These are phyloP conservation scores for Harringtonia lauricola DNA, from an alignment of 2,329 filamentous ascomycete species.

Conservation along the genomic window DNA sequence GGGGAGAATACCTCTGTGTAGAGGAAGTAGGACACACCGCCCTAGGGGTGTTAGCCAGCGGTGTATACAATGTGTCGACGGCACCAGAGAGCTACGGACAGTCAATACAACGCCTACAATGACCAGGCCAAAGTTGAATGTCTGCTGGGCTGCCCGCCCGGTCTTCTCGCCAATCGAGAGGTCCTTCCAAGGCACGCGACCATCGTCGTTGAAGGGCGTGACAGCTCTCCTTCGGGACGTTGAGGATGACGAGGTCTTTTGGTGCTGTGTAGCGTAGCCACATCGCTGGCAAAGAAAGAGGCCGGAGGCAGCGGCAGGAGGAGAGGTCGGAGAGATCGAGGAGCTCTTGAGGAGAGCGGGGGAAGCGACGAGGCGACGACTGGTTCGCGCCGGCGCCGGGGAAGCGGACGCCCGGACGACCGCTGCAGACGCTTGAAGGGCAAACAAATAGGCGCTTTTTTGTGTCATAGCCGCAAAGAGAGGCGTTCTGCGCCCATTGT, in stretches of 20 bases:
- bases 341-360: neutral
- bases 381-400: no score
- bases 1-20: conserved; percentile 76
- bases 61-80: no score
- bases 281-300: conserved; percentile 17
- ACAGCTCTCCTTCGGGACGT: conserved; percentile 54
- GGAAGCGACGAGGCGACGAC: no score
- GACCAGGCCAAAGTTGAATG: conserved; percentile 75
- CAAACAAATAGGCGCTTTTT: neutral
- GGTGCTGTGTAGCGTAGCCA: conserved; percentile 47
- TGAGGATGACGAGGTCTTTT: conserved; percentile 23
- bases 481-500: conserved; percentile 1
- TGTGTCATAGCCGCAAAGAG: conserved; percentile 4
- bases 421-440: conserved; percentile 1
- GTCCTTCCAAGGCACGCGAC: conserved; percentile 68
- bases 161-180: conserved; percentile 69
- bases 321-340: conserved; percentile 12
- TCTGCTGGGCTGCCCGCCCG: conserved; percentile 78
- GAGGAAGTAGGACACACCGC: conserved; percentile 66
- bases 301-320: neutral
- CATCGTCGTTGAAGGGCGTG: conserved; percentile 79
- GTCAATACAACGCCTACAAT: conserved; percentile 65
- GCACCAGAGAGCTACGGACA: conserved; percentile 32
- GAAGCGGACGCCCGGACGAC: neutral
- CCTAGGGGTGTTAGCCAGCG: conserved; percentile 32